phyloP scores from a whole-genome alignment of 768 basidiomycete species.

The Cystofilobasidium ferigula region DNA sequence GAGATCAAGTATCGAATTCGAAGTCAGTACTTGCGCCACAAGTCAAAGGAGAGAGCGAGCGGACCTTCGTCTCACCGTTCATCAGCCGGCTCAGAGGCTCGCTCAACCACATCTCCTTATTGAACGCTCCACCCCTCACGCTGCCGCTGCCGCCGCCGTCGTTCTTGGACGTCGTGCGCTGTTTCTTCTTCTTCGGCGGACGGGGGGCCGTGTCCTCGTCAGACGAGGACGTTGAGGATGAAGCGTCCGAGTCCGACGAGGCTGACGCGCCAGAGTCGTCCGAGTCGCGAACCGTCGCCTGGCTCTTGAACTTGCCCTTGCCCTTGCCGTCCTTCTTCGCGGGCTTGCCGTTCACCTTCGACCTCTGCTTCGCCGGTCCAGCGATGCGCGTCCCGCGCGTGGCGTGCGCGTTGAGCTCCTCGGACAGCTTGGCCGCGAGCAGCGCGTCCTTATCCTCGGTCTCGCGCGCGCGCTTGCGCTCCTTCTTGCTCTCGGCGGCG shows the following conservation, averaged over 20 bases:
- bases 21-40: too few relatives aligned
- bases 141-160: conserved; percentile 45
- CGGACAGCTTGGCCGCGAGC: neutral
- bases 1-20: too few relatives aligned
- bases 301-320: neutral
- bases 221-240: too few relatives aligned
- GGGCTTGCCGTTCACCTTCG: too few relatives aligned
- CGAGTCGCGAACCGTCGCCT: neutral
- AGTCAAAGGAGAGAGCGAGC: neutral
- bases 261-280: neutral
- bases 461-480: neutral
- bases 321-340: too few relatives aligned
- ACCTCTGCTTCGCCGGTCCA: too few relatives aligned
- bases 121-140: conserved; percentile 33
- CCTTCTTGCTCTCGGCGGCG: neutral
- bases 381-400: neutral
- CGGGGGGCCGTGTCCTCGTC: neutral
- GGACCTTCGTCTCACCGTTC: conserved; percentile 49
- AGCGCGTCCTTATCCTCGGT: neutral
- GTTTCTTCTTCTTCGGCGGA: conserved; percentile 37
- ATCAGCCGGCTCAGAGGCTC: conserved; percentile 27
- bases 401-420: conserved; percentile 5
- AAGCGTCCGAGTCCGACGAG: too few relatives aligned
- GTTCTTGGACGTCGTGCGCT: conserved; percentile 31
- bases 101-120: conserved; percentile 46